Base-by-base conservation (phyloP, 2,329 filamentous ascomycete genomes). In the Aureobasidium subglaciale region DNA sequence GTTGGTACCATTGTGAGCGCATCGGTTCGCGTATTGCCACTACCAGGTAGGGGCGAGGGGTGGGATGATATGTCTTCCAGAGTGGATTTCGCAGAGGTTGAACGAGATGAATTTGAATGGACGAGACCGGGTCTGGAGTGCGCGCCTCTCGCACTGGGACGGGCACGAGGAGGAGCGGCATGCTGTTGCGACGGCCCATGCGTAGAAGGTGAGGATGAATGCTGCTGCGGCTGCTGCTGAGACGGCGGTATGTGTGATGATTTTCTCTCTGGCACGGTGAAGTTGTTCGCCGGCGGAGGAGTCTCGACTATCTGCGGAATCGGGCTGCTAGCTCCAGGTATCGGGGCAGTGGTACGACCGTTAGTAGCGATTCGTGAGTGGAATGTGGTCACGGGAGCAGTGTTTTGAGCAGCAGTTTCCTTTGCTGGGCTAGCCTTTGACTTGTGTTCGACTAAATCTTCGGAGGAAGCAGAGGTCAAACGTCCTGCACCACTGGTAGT, bases 1-100 rank as follows among this genome's bases (percentile, higher is more conserved):
- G 86, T 92, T 0, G 90, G 88, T 50, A 93, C 90, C 62, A 90
- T 86, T 0, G 88, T 90, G 13, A 95, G 74, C 46, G 79, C 83
- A 68, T 93, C 90, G 1, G 88, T 92, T 42, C 87, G 81, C 7
- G 80, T 85, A 56, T 77, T 82, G 55, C 68, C 67, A 49, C 83
- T 84, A 11, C 86, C 86, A 20, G 87, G 84, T 2, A 92, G 71
- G 25, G 83, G 76, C n/a, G 88, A 83, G 3, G 86, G 82, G 58
- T 80, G 78, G 27, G 80, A 80, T 9, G 80, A 76, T 60, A 87
- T 79, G 27, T 91, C 86, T 61, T 84, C 83, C 18, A 86, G 73
- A 1, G 77, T 81, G 48, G 65, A 64, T 9, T 46, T 56, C 22
- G 5, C 8, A 8, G 29, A 40, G 34, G 29, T 48, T 61, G 30